Conservation (phyloP, 352 stramenopile genomes). For the Phytophthora nicotianae region DNA sequence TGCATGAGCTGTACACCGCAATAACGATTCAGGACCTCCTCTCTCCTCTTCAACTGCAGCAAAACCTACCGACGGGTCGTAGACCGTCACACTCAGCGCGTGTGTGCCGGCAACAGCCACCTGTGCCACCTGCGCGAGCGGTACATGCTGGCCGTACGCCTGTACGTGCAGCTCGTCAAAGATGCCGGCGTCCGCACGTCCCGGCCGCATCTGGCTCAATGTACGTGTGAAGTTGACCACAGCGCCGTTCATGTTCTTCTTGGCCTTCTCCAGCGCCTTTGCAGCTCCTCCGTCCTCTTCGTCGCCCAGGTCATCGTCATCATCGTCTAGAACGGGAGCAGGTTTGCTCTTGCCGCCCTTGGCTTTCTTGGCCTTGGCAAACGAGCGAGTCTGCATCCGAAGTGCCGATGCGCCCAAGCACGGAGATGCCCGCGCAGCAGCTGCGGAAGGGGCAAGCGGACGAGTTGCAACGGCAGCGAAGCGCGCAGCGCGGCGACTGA, state of each 20-base stretch:
- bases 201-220: slow-evolving; percentile 79
- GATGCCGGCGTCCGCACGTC: slow-evolving; percentile 78
- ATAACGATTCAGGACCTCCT: slow-evolving; percentile 1
- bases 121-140: slow-evolving; percentile 78
- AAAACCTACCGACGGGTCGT: slow-evolving; percentile 74
- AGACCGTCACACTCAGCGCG: slow-evolving; percentile 74
- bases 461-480: slow-evolving; percentile 22
- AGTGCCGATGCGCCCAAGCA: slow-evolving; percentile 3
- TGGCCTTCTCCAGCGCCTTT: slow-evolving; percentile 56
- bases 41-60: background rate
- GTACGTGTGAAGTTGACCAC: slow-evolving; percentile 79
- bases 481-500: slow-evolving; percentile 29
- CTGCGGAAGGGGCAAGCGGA: slow-evolving; percentile 8
- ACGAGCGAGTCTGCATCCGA: slow-evolving; percentile 46
- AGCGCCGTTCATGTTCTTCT: slow-evolving; percentile 83
- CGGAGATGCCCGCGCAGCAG: slow-evolving; percentile 12
- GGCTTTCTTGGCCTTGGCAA: slow-evolving; percentile 76
- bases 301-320: slow-evolving; percentile 20
- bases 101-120: slow-evolving; percentile 69
- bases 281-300: slow-evolving; percentile 39
- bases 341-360: slow-evolving; percentile 46
- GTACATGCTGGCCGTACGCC: slow-evolving; percentile 81
- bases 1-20: slow-evolving; percentile 51
- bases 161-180: slow-evolving; percentile 83
- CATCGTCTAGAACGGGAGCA: slow-evolving; percentile 11